Conservation (phyloP, 169 alveolate genomes). For the Eimeria brunetti region DNA sequence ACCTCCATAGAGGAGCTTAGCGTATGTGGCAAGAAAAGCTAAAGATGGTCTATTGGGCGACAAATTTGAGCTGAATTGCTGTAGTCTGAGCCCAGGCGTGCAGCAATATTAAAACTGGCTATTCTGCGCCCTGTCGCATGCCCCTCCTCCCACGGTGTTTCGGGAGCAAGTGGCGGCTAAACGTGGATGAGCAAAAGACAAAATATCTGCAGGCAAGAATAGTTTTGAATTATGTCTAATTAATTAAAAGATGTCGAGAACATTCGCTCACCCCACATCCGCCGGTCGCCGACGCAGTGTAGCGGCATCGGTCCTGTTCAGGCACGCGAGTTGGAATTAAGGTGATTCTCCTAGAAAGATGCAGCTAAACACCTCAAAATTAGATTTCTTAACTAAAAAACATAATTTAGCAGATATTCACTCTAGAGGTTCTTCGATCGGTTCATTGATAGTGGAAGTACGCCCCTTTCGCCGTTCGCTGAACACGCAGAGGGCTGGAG, state of each 20-base stretch:
- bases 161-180: not conserved
- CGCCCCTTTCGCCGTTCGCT: not conserved
- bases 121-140: not conserved
- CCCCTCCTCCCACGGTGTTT: not conserved
- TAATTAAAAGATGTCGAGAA: not conserved
- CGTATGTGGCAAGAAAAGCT: not conserved
- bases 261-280: conserved; percentile 23
- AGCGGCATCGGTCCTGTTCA: conserved; percentile 15
- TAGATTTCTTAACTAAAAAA: not conserved
- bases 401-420: not conserved
- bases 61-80: not conserved
- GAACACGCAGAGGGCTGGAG: not conserved
- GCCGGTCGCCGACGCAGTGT: not conserved
- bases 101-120: not conserved
- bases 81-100: not conserved
- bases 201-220: not conserved
- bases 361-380: not conserved
- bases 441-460: not conserved
- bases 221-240: not conserved
- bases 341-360: not conserved
- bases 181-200: not conserved
- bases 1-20: not conserved
- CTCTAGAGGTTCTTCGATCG: not conserved
- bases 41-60: not conserved
- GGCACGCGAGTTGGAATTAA: not conserved